These are phyloP conservation scores for Talaromyces proteolyticus DNA, from an alignment of 495 filamentous ascomycete species.

Conservation along the genomic window DNA sequence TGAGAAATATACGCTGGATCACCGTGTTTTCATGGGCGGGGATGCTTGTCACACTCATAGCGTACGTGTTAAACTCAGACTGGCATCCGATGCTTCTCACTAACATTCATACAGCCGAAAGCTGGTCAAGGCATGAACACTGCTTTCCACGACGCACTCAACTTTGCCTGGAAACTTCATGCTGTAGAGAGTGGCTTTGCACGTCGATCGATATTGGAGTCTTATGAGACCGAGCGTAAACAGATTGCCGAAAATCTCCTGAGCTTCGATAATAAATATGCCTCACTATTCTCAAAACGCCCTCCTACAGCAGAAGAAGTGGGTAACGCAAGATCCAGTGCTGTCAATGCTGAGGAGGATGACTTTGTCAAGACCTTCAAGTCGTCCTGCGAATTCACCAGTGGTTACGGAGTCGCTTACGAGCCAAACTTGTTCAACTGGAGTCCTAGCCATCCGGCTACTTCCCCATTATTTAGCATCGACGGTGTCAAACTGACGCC, in stretches of 20 bases:
- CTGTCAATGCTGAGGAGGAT: constrained; percentile 37
- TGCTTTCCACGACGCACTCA: constrained; percentile 48
- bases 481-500: constrained; percentile 53
- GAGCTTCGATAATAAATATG: constrained; percentile 65
- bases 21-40: constrained; percentile 51
- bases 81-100: constrained; percentile 4
- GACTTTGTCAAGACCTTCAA: constrained; percentile 63
- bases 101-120: constrained; percentile 49
- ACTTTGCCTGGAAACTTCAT: constrained; percentile 78
- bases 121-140: constrained; percentile 53
- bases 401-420: constrained; percentile 60
- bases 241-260: constrained; percentile 67
- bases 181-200: constrained; percentile 55
- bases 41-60: constrained; percentile 63
- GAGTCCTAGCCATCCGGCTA: constrained; percentile 63
- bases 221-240: constrained; percentile 65
- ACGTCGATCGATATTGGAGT: constrained; percentile 49
- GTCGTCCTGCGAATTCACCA: constrained; percentile 59
- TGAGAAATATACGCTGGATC: constrained; percentile 46
- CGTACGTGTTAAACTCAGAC: constrained; percentile 24
- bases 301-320: constrained; percentile 54
- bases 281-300: constrained; percentile 55
- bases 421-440: constrained; percentile 62
- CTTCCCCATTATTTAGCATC: constrained; percentile 61
- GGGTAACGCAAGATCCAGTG: constrained; percentile 31